These are phyloP conservation scores for Aspergillus alliaceus DNA, from an alignment of 2,329 filamentous ascomycete genomes.

Conservation along the genomic window DNA sequence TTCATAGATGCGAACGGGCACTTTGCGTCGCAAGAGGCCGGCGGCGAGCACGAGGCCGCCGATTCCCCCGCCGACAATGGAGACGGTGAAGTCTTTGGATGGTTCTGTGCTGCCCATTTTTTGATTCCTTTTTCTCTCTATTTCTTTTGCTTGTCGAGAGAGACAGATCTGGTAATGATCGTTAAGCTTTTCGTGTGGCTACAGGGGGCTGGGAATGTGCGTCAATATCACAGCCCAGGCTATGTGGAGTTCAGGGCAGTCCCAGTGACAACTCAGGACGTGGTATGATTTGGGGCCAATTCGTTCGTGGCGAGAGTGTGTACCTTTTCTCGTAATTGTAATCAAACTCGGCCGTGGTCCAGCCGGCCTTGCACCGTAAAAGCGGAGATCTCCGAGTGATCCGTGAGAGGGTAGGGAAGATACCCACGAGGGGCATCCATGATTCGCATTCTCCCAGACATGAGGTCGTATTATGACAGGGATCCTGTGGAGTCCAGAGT, in stretches of 20 bases:
- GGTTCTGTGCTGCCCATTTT: constrained; percentile 8
- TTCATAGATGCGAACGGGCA: constrained; percentile 57
- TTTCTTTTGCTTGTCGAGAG: not conserved
- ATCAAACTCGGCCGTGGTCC: not conserved
- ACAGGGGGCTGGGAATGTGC: not conserved
- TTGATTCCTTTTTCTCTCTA: not conserved
- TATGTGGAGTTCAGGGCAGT: not conserved
- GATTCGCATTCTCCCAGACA: not conserved
- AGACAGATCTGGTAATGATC: not conserved
- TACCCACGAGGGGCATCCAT: not conserved
- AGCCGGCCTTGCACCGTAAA: not conserved
- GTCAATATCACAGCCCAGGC: not conserved
- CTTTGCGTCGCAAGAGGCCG: constrained; percentile 46
- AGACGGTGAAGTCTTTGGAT: constrained; percentile 42
- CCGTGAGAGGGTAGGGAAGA: not conserved
- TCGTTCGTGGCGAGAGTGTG: not conserved
- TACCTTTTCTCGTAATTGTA: not conserved
- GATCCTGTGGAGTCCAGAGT: not conserved
- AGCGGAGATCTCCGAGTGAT: not conserved
- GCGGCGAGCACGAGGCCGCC: constrained; percentile 57
- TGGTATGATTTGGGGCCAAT: not conserved
- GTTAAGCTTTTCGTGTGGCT: not conserved
- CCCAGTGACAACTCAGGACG: not conserved
- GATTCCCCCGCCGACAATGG: constrained; percentile 61
- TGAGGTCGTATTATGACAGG: not conserved